Conservation (phyloP, 2,329 filamentous ascomycete species). For the Sclerotinia spermophila region DNA sequence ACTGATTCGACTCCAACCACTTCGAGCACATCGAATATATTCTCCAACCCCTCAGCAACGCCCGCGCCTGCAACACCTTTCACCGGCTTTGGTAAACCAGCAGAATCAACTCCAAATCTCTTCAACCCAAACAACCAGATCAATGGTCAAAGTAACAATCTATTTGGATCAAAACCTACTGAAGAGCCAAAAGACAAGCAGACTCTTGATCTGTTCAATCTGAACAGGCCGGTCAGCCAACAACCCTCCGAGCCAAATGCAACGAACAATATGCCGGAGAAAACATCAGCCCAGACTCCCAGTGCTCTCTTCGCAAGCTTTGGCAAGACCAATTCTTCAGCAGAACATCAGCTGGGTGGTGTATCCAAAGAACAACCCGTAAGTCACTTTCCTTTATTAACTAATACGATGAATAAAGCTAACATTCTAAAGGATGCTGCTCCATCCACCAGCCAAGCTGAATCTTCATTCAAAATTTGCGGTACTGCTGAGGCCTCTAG, state of each 20-base stretch:
- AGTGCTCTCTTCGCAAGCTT: conserved; percentile 6
- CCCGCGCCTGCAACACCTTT: neutral
- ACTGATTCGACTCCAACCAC: neutral
- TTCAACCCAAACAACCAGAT: conserved; percentile 5
- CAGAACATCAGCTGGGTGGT: neutral
- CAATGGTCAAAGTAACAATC: conserved; percentile 4
- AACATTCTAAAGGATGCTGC: neutral
- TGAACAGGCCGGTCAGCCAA: neutral
- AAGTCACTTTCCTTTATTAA: neutral
- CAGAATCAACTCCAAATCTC: conserved; percentile 2
- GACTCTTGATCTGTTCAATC: neutral
- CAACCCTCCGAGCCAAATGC: neutral
- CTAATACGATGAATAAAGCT: neutral
- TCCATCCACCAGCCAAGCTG: neutral
- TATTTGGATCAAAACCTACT: conserved; percentile 1
- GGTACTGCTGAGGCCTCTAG: conserved; percentile 5
- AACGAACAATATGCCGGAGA: neutral
- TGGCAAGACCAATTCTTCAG: neutral
- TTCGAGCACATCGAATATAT: neutral
- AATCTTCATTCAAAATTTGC: conserved; percentile 5
- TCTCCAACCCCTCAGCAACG: neutral
- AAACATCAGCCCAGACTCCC: neutral
- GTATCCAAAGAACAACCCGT: neutral
- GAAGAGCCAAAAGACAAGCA: conserved; percentile 10
- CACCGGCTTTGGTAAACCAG: neutral